Conservation (phyloP, 2,329 filamentous ascomycete genomes). For the Coniochaeta sp. region DNA sequence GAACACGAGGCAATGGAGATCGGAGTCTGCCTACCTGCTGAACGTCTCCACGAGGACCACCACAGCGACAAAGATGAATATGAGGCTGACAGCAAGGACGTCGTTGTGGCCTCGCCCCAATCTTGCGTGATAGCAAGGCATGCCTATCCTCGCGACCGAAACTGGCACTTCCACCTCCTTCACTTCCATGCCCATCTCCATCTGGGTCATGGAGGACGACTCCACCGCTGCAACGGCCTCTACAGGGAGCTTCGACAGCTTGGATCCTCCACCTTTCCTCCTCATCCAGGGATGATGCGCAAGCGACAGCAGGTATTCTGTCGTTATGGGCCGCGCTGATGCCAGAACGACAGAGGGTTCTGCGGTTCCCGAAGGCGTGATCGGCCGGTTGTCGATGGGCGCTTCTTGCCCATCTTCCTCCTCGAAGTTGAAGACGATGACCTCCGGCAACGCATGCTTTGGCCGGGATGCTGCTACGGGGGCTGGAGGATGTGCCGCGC, state of each 20-base stretch:
- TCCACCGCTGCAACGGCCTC: slow-evolving; percentile 4
- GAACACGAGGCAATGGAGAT: background rate
- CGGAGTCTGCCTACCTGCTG: slow-evolving; percentile 10
- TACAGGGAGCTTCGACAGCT: slow-evolving; percentile 4
- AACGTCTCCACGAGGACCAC: slow-evolving; percentile 21
- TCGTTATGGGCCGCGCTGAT: slow-evolving; percentile 8
- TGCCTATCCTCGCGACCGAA: background rate
- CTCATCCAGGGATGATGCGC: background rate
- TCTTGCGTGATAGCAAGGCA: slow-evolving; percentile 12
- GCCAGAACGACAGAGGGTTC: slow-evolving; percentile 13
- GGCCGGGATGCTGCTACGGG: slow-evolving; percentile 1
- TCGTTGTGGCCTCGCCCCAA: slow-evolving; percentile 17
- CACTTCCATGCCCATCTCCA: background rate
- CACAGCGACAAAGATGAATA: slow-evolving; percentile 19
- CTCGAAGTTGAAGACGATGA: background rate
- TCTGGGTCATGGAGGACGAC: background rate
- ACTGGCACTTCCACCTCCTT: background rate
- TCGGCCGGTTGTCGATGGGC: slow-evolving; percentile 15
- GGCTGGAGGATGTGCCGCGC: slow-evolving; percentile 2
- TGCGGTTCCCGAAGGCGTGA: slow-evolving; percentile 11
- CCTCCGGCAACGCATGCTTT: slow-evolving; percentile 3
- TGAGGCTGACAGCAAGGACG: slow-evolving; percentile 20
- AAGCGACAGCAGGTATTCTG: slow-evolving; percentile 10
- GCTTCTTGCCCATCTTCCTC: slow-evolving; percentile 4
- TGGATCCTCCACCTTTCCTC: background rate